Evolutionary conservation across 345 rosid genomes (phyloP), one percentile per base, ranked within the genome.

Genomic region (Trapa incisa): DNA sequence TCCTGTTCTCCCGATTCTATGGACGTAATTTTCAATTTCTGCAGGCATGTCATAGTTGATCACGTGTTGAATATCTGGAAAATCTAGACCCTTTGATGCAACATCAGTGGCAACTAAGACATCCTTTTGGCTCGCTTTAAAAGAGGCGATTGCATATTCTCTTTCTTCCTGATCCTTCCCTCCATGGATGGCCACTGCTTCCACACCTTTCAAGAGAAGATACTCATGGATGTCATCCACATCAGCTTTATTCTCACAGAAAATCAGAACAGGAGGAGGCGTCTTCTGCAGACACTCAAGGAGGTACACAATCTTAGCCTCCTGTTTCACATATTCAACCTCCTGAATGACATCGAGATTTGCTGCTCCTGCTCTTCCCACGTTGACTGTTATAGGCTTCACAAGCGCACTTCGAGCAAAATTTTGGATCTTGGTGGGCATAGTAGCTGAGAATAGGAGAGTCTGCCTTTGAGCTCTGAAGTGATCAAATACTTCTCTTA

Each of bases 241-340:
- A 74, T 89, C 98, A n/a, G 95, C 91, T 76, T 92, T 92, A 77
- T 92, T 92, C 83, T 92, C 98, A 69, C 98, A 92, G 81, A 92
- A 89, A 39, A 92, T 82, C 3, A 92, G 70, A 70, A 89, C 98
- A 3, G 96, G 98, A 47, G 98, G 97, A 32, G 97, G 94, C 35
- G 97, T 89, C 78, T 88, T 92, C 82, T 89, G 96, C 12, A 89
- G 82, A 78, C 97, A 92, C 69, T 89, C 93, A 5, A 89, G 93
- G 67, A 92, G 98, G 77, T 92, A 92, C 6, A 89, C 97, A 17
- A 92, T 89, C 79, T 89, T 92, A 3, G 96, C 98, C 76, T 92
- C 97, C 75, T 88, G 98, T 73, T 92, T 92, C 67, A 92, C 98
- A 53, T 92, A 89, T 78, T 92, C 93, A 12, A 89, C 96, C 78